Percentiles rank a stretch among this genome's conserved stretches.
Evolutionary conservation across 2,329 filamentous ascomycete genomes (phyloP).

Genomic region (Didymella exigua): DNA sequence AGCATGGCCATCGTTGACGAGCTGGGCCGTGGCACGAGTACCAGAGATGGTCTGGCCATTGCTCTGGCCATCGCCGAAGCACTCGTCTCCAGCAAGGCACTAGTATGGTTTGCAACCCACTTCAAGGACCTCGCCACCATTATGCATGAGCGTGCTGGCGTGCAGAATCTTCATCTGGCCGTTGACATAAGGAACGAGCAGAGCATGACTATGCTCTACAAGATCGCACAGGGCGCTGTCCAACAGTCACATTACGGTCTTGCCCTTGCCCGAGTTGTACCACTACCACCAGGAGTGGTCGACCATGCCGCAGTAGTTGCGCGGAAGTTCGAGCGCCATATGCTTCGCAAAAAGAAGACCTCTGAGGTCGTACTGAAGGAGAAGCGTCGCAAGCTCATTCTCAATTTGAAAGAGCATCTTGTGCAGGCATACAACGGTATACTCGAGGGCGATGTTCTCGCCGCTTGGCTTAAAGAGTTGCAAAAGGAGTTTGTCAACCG

Average conservation of each 20-base stretch:
- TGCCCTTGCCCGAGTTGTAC: slow-evolving; percentile 75
- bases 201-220: slow-evolving; percentile 87
- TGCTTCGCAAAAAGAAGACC: slow-evolving; percentile 63
- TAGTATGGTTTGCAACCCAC: slow-evolving; percentile 94
- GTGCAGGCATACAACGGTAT: slow-evolving; percentile 68
- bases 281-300: slow-evolving; percentile 71
- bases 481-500: slow-evolving; percentile 75
- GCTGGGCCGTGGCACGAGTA: slow-evolving; percentile 87
- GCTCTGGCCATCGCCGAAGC: slow-evolving; percentile 89
- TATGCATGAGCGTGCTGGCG: slow-evolving; percentile 74
- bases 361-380: slow-evolving; percentile 64
- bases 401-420: slow-evolving; percentile 75
- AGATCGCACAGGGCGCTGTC: slow-evolving; percentile 73
- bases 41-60: slow-evolving; percentile 84
- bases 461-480: slow-evolving; percentile 67
- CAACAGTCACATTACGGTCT: slow-evolving; percentile 81
- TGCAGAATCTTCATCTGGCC: slow-evolving; percentile 80
- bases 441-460: slow-evolving; percentile 68
- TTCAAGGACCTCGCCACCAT: slow-evolving; percentile 82
- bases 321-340: slow-evolving; percentile 62
- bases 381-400: slow-evolving; percentile 72
- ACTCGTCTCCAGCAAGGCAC: slow-evolving; percentile 75
- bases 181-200: slow-evolving; percentile 67
- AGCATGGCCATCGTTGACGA: slow-evolving; percentile 90
- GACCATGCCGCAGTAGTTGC: slow-evolving; percentile 71